Evolutionary conservation across 805 yeast genomes (phyloP), one percentile per base, ranked within the genome.

Genomic region (Tetrapisispora iriomotensis): DNA sequence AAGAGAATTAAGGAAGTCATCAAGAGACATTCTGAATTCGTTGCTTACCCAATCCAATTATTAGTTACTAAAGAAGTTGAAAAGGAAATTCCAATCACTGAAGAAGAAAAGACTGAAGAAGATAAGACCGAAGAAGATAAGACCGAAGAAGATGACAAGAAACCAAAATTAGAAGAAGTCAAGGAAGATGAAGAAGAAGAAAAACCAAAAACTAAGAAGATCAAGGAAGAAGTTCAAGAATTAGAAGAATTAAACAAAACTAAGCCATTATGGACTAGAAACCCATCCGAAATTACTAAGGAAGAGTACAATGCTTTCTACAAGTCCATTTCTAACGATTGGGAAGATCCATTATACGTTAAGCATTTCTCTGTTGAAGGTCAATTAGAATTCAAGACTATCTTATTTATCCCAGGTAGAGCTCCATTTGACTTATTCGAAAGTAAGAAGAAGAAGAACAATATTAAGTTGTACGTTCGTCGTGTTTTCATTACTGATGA

Each of bases 301-400:
- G 98, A 92, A 52, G 99, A 92, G 73, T 92, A 92, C 78, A 90
- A 92, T 61, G 94, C 97, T 44, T 92, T 92, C 83, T 92, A 92
- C 84, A 92, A 92, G 76, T 87, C 97, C 37, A 92, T 92, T 62
- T 88, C 98, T 42, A 92, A 92, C 71, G 99, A 92, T 71, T 92
- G 98, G 98, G 98, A 92, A 75, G 98, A 92, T 66, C 99, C 96
- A 71, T 79, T 92, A 65, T 96, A 96, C 53, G 97, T 92, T 54
- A 92, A 92, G 79, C 99, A 92, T 74, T 92, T 92, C 78, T 85
- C 96, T 38, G 99, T 92, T 62, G 99, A 92, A 75, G 99, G 99
- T 77, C 98, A 92, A 76, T 79, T 92, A 60, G 99, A 92, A 75
- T 92, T 92, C 80, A 88, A 82, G 74, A 97, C 98, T 49, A 92